phyloP scores from a whole-genome alignment of 208 protist genomes.

The Entamoeba invadens region DNA sequence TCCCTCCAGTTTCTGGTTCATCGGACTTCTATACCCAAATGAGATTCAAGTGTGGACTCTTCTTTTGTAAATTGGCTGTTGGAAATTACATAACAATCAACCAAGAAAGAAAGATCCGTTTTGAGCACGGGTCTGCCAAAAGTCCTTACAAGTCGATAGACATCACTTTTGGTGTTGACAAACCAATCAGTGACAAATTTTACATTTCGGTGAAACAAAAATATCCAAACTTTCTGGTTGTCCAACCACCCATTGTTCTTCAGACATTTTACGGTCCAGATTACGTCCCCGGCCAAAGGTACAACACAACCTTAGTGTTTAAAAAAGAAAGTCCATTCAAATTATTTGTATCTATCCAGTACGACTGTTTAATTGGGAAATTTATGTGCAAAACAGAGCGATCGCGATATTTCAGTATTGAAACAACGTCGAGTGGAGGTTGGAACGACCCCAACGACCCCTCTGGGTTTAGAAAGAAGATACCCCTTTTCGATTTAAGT shows the following conservation, averaged over 20 bases:
- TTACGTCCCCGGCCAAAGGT: background rate
- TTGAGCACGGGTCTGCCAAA: too few relatives aligned
- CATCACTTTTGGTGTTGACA: too few relatives aligned
- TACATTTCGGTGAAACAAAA: background rate
- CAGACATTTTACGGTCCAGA: background rate
- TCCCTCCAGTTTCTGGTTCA: too few relatives aligned
- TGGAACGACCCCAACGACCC: background rate
- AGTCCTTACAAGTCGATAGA: too few relatives aligned
- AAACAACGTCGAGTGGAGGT: background rate
- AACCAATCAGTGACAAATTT: too few relatives aligned
- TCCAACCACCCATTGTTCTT: background rate
- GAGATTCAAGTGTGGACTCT: too few relatives aligned
- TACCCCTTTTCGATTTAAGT: background rate
- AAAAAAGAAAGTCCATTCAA: background rate
- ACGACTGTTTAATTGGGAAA: background rate
- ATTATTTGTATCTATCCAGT: background rate
- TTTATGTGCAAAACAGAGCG: background rate
- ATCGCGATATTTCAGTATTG: background rate
- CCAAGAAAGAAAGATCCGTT: too few relatives aligned
- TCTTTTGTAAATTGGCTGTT: too few relatives aligned
- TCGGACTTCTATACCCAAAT: too few relatives aligned
- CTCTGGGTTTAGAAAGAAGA: background rate
- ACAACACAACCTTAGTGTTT: background rate
- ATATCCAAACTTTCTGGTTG: background rate
- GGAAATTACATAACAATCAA: too few relatives aligned